A percentile compares a stretch with the other conserved stretches of the same genome.
Evolutionary conservation across 1,284 basidiomycete species (phyloP).

Genomic region (Trichosporon coremiiforme): DNA sequence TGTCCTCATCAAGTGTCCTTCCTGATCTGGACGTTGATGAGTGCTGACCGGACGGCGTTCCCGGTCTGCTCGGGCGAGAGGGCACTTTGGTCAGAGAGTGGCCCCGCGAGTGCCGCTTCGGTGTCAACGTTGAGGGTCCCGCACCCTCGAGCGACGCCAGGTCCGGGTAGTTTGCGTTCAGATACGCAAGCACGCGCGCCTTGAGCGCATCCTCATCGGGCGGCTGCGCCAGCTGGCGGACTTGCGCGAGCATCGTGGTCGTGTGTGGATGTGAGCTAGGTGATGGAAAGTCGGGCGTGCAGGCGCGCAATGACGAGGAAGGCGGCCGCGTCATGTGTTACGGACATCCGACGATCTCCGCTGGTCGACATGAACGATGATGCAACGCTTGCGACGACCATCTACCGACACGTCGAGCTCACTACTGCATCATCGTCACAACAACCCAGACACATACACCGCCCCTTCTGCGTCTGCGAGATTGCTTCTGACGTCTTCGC

Average conservation of each 20-base stretch:
- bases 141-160: slow-evolving; percentile 34
- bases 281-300: not conserved
- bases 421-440: not conserved
- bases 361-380: not conserved
- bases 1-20: slow-evolving; percentile 42
- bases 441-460: not conserved
- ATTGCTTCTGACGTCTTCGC: not conserved
- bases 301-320: not conserved
- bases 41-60: not conserved
- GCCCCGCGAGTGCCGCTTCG: slow-evolving; percentile 20
- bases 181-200: slow-evolving; percentile 36
- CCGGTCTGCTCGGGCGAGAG: slow-evolving; percentile 10
- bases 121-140: slow-evolving; percentile 20
- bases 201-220: slow-evolving; percentile 23
- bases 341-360: not conserved
- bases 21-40: slow-evolving; percentile 18
- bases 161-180: slow-evolving; percentile 43
- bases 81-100: slow-evolving; percentile 7
- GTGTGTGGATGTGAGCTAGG: not conserved
- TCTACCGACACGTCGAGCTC: not conserved
- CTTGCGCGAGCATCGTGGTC: not conserved
- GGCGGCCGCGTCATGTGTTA: not conserved
- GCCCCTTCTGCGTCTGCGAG: not conserved
- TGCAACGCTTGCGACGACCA: not conserved
- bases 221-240: slow-evolving; percentile 27